Base-by-base conservation (phyloP, 129 eudicot genomes). In the Flaveria bidentis region DNA sequence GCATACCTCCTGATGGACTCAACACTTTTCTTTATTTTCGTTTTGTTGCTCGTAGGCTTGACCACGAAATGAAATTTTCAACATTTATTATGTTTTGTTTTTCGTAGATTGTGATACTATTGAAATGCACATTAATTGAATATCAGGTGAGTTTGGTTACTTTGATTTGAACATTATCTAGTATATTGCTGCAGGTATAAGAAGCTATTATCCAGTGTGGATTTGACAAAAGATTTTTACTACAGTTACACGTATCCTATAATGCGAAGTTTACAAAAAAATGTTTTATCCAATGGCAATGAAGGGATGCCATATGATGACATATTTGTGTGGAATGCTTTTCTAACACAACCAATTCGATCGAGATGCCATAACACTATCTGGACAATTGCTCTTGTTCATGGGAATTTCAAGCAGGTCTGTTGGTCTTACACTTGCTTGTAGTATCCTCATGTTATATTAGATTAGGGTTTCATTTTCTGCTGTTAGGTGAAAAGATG, bases 321-420 rank as follows among this genome's bases (percentile, higher is more conserved):
- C 73, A 91, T 88, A 17, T 94, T 94, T 83, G 96, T 94, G 71
- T 94, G 99, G 99, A 94, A 94, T 83, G 89, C 93, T 69, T 94
- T 85, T 82, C 81, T 94, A 57, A 94, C 97, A 74, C 87, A 86
- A 64, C 84, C 82, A 25, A 85, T 94, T 72, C 90, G 97, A 67
- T 86, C 89, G 69, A 83, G 96, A 82, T 89, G 93, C 89, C 90
- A 77, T 61, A 87, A 88, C 84, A 91, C 89, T 58, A 88, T 91
- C 30, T 94, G 99, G 99, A 91, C 97, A 68, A 84, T 94, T 78
- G 91, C 99, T 77, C 76, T 94, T 53, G 92, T 87, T 76, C 99
- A 94, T 86, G 99, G 99, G 60, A 79, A 85, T 81, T 94, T 94
- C 80, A 89, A 91, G 71, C 99, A 94, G 92, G 99, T 94, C 60